Evolutionary conservation across 2,329 filamentous ascomycete species (phyloP).

Genomic region (Alternaria atra): DNA sequence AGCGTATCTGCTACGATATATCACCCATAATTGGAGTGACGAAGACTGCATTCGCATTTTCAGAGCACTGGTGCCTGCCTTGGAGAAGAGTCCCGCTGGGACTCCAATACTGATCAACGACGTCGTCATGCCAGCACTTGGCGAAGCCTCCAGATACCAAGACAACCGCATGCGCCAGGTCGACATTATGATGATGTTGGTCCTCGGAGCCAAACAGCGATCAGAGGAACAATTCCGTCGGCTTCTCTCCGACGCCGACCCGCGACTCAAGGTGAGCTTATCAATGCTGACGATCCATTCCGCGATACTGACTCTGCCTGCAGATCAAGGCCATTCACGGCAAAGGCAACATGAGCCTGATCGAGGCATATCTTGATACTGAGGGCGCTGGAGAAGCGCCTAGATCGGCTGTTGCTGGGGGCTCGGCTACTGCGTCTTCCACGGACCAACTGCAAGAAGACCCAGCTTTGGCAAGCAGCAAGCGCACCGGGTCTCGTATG

Average conservation of each 20-base stretch:
- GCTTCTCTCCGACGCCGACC: conserved; percentile 23
- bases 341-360: conserved; percentile 27
- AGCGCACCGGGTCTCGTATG: conserved; percentile 19
- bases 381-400: neutral
- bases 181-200: conserved; percentile 44
- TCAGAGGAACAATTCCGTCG: conserved; percentile 23
- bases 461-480: neutral
- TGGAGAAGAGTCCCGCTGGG: conserved; percentile 36
- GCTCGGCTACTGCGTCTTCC: neutral
- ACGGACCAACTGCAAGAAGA: conserved; percentile 1
- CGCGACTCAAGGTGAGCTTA: conserved; percentile 19
- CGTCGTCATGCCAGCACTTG: conserved; percentile 38
- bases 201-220: conserved; percentile 34
- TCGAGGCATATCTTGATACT: conserved; percentile 23
- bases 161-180: conserved; percentile 41
- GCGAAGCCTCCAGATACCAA: conserved; percentile 23
- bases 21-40: conserved; percentile 56
- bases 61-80: conserved; percentile 42
- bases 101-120: conserved; percentile 49
- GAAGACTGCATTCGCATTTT: conserved; percentile 50
- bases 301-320: conserved; percentile 1
- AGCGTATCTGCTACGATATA: conserved; percentile 52
- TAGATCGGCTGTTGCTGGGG: neutral
- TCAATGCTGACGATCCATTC: neutral
- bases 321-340: conserved; percentile 25